Percentiles rank a stretch among this genome's conserved stretches.
Conservation (phyloP, 2,329 filamentous ascomycete genomes). For the Neocucurbitaria cava region DNA sequence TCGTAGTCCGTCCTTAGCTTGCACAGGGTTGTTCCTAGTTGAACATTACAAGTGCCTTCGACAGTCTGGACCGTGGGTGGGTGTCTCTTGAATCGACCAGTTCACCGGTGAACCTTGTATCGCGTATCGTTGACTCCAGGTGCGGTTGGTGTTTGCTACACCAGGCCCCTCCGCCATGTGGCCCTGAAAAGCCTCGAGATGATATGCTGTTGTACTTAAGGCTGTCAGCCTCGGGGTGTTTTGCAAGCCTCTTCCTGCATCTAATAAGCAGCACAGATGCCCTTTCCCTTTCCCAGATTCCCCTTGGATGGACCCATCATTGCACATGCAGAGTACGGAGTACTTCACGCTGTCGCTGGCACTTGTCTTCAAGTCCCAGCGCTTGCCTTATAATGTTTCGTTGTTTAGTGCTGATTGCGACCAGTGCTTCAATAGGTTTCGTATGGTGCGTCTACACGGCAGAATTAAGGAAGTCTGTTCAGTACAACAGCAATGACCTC, state of each 20-base stretch:
- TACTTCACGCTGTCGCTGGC: constrained; percentile 19
- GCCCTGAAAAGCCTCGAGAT: constrained; percentile 20
- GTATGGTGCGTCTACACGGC: background rate
- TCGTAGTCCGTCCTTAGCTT: constrained; percentile 15
- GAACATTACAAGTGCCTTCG: background rate
- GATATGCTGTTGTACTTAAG: constrained; percentile 13
- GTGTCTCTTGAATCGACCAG: constrained; percentile 1
- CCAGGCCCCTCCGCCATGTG: constrained; percentile 7
- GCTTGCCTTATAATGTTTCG: background rate
- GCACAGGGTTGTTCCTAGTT: background rate
- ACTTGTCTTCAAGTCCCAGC: constrained; percentile 10
- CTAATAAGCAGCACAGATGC: constrained; percentile 8
- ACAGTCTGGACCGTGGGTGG: background rate
- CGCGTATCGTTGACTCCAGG: constrained; percentile 5
- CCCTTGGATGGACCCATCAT: constrained; percentile 8
- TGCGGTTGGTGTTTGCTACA: background rate
- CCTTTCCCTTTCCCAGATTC: constrained; percentile 16
- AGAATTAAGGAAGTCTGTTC: background rate
- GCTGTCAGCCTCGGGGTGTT: constrained; percentile 9
- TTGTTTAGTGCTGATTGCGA: background rate
- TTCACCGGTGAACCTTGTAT: constrained; percentile 8
- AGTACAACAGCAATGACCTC: background rate
- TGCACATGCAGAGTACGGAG: constrained; percentile 4
- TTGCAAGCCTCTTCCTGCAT: constrained; percentile 10
- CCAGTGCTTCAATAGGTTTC: background rate